Evolutionary conservation across 371 early-diverging fungal genomes (phyloP).

Genomic region (Mucor saturninus): DNA sequence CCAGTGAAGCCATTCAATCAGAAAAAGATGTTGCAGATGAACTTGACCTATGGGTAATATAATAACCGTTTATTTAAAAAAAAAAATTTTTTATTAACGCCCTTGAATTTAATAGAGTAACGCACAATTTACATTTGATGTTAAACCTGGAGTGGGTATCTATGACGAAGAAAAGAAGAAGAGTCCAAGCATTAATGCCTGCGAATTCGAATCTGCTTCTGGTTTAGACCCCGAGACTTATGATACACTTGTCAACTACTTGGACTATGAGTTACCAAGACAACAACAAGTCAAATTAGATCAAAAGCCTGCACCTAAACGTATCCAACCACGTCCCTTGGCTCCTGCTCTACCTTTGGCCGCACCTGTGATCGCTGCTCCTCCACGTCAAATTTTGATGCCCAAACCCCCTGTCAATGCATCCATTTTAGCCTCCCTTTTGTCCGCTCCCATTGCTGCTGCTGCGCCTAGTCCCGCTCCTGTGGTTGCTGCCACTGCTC

Average conservation of each 20-base stretch:
- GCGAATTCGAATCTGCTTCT: slow-evolving; percentile 23
- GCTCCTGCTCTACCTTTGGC: slow-evolving; percentile 25
- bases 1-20: slow-evolving; percentile 27
- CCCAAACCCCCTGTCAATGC: slow-evolving; percentile 36
- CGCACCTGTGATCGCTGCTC: slow-evolving; percentile 2
- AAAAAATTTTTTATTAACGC: slow-evolving; percentile 10
- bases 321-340: slow-evolving; percentile 33
- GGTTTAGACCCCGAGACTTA: slow-evolving; percentile 42
- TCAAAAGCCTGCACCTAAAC: slow-evolving; percentile 2
- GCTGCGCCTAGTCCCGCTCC: background rate
- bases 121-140: slow-evolving; percentile 70
- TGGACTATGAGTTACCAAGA: slow-evolving; percentile 51
- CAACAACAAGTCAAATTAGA: slow-evolving; percentile 37
- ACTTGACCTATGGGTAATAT: slow-evolving; percentile 54
- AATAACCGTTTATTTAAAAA: background rate
- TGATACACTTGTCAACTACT: slow-evolving; percentile 42
- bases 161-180: slow-evolving; percentile 48
- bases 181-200: background rate
- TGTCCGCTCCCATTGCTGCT: slow-evolving; percentile 4
- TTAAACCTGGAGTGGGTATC: slow-evolving; percentile 61
- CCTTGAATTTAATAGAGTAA: slow-evolving; percentile 47
- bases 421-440: slow-evolving; percentile 15
- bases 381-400: slow-evolving; percentile 31
- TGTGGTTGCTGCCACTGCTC: background rate
- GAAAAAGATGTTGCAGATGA: slow-evolving; percentile 55